Conservation (phyloP, 257 asterid genomes). For the Phtheirospermum japonicum region DNA sequence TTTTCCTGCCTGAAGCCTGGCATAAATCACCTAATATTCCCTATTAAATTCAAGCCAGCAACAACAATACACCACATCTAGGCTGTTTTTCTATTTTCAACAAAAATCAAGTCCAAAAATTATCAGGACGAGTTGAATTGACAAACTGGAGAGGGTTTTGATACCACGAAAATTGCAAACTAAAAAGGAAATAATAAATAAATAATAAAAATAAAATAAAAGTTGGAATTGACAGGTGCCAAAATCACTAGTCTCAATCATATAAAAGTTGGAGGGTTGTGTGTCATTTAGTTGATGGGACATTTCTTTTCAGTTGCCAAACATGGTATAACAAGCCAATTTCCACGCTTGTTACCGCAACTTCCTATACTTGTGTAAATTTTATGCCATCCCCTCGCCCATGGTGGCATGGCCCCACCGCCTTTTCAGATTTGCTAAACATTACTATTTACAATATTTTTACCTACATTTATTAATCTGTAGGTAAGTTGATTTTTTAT, state of each 20-base stretch:
- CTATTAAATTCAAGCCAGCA: conserved; percentile 1
- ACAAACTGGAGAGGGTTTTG: conserved; percentile 9
- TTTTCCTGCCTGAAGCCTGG: too few species aligned
- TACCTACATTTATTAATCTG: too few species aligned
- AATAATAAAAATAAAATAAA: conserved; percentile 13
- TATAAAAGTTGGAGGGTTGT: conserved; percentile 35
- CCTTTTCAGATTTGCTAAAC: too few species aligned
- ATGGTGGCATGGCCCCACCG: too few species aligned
- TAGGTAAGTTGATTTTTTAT: too few species aligned
- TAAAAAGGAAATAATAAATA: neutral
- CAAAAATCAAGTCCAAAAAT: conserved; percentile 27
- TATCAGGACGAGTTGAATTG: neutral
- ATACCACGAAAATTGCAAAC: neutral
- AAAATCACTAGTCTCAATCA: conserved; percentile 31
- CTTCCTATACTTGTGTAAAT: neutral
- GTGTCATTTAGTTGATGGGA: neutral
- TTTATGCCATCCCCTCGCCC: too few species aligned
- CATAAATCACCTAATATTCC: conserved; percentile 24
- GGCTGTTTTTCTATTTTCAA: conserved; percentile 26
- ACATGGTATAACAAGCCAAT: neutral
- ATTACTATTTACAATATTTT: too few species aligned
- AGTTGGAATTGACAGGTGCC: conserved; percentile 47
- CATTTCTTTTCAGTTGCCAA: neutral
- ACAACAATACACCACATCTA: conserved; percentile 4
- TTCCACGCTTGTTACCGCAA: neutral